Percentiles rank a stretch among this genome's conserved stretches.
These are phyloP conservation scores for Lachancea cidri DNA, from an alignment of 805 yeast species.

Conservation along the genomic window DNA sequence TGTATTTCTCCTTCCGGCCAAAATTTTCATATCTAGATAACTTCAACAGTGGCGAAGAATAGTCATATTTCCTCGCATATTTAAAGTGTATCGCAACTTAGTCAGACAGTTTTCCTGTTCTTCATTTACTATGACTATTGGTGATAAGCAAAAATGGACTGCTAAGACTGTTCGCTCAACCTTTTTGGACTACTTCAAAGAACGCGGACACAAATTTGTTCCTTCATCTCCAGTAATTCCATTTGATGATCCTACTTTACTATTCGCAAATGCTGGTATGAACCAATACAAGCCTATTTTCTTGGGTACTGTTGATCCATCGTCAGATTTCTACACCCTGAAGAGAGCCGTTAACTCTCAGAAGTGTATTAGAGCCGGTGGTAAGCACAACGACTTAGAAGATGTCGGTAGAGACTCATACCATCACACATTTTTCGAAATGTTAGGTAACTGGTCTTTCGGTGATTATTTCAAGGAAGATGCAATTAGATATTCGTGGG, in stretches of 20 bases:
- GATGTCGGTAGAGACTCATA: slow-evolving; percentile 98
- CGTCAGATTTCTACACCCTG: slow-evolving; percentile 76
- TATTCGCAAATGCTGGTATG: slow-evolving; percentile 99
- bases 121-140: slow-evolving; percentile 24
- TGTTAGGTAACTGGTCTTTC: slow-evolving; percentile 99
- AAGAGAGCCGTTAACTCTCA: slow-evolving; percentile 94
- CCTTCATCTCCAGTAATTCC: slow-evolving; percentile 95
- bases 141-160: slow-evolving; percentile 42
- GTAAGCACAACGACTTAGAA: slow-evolving; percentile 96
- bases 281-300: slow-evolving; percentile 98
- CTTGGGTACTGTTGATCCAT: slow-evolving; percentile 94
- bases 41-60: not conserved
- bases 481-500: slow-evolving; percentile 89
- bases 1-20: no score
- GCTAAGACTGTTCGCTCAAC: slow-evolving; percentile 66
- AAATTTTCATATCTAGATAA: not conserved
- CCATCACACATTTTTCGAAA: slow-evolving; percentile 97
- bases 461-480: slow-evolving; percentile 98
- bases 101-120: slow-evolving; percentile 7
- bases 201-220: slow-evolving; percentile 69
- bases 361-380: slow-evolving; percentile 99
- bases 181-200: slow-evolving; percentile 74
- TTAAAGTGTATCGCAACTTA: slow-evolving; percentile 6
- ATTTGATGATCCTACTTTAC: slow-evolving; percentile 93
- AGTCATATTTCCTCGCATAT: not conserved